Percentiles rank a stretch among this genome's conserved stretches.
These are phyloP conservation scores for Leptographium galeiforme DNA, from an alignment of 2,329 filamentous ascomycete species.

Conservation along the genomic window DNA sequence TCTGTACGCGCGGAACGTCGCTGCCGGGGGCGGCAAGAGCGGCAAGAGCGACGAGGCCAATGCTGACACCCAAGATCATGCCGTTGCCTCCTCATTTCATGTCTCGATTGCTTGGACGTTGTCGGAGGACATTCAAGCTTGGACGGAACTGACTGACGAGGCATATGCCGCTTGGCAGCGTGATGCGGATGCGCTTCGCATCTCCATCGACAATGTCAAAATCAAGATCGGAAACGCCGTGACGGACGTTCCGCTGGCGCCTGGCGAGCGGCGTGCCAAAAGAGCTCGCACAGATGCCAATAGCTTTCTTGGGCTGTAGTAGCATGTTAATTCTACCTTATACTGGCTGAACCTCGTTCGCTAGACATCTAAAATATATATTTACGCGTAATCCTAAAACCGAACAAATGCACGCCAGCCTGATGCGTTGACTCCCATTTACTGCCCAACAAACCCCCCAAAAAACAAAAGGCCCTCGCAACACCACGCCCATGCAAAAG, in stretches of 20 bases:
- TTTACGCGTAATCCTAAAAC: neutral
- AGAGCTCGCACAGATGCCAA: neutral
- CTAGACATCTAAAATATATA: neutral
- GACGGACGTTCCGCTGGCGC: conserved; percentile 25
- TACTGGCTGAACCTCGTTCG: neutral
- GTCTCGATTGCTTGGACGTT: conserved; percentile 82
- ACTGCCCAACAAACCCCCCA: neutral
- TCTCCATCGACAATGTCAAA: conserved; percentile 52
- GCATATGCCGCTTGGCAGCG: conserved; percentile 14
- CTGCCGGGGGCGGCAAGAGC: no score
- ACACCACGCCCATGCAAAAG: neutral
- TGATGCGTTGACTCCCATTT: neutral
- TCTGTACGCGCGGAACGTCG: conserved; percentile 43
- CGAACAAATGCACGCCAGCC: neutral
- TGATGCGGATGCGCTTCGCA: conserved; percentile 22
- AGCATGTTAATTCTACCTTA: neutral
- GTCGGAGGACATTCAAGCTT: conserved; percentile 31
- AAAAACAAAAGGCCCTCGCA: neutral
- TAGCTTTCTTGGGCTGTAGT: neutral
- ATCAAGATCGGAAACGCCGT: conserved; percentile 63
- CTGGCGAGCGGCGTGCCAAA: neutral
- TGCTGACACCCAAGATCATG: conserved; percentile 1
- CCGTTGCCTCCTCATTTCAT: conserved; percentile 49
- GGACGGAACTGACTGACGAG: conserved; percentile 22
- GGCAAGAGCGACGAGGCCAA: neutral